phyloP scores from a whole-genome alignment of 106 monocot species.

The Allium sativum region DNA sequence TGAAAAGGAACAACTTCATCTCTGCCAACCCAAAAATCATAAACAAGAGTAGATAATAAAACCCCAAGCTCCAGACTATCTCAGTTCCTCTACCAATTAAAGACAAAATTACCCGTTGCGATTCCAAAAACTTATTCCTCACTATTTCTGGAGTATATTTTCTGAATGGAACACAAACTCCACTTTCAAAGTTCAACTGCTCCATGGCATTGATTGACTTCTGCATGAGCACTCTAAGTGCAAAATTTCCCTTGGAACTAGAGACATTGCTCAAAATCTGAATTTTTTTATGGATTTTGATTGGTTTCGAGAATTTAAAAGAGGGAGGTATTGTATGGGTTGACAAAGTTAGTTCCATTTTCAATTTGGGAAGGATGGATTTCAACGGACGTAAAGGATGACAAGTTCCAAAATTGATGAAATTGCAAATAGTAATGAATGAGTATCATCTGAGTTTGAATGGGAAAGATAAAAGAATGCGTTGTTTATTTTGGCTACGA shows the following conservation, averaged over 20 bases:
- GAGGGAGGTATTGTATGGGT: not conserved
- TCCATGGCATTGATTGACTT: conserved; percentile 44
- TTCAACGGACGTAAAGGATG: no score
- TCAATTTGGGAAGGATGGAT: not conserved
- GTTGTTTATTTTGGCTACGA: no score
- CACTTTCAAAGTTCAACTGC: conserved; percentile 95
- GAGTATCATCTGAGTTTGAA: not conserved
- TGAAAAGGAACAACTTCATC: conserved; percentile 86
- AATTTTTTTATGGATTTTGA: not conserved
- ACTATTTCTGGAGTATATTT: conserved; percentile 81
- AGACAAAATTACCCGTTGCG: conserved; percentile 47
- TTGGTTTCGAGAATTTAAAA: not conserved
- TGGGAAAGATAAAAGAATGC: not conserved
- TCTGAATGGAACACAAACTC: conserved; percentile 87
- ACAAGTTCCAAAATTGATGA: not conserved
- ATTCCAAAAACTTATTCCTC: conserved; percentile 67
- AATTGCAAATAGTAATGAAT: not conserved
- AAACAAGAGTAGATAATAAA: conserved; percentile 78
- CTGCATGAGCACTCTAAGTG: not conserved
- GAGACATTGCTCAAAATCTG: not conserved
- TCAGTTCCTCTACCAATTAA: conserved; percentile 62
- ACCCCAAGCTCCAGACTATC: conserved; percentile 81
- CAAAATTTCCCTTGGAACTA: not conserved
- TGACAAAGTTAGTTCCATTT: not conserved
- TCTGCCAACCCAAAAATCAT: conserved; percentile 77